Evolutionary conservation across 1,284 basidiomycete species (phyloP).

Genomic region (Cutaneotrichosporon cutaneum): DNA sequence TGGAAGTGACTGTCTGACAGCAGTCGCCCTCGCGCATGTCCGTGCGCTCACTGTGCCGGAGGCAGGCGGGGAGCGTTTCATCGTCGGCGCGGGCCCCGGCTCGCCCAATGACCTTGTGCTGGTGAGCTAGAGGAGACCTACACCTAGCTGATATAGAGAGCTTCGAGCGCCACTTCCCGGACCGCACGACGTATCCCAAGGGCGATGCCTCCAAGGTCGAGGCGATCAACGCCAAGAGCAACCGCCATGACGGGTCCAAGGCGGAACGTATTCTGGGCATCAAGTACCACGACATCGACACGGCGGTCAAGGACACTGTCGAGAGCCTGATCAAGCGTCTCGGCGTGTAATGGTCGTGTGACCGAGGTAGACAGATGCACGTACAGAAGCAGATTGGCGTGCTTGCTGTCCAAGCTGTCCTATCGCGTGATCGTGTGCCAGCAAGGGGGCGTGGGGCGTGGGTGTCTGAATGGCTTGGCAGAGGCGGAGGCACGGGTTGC

Average conservation of each 20-base stretch:
- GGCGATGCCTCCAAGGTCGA: slow-evolving; percentile 35
- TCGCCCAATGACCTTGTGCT: slow-evolving; percentile 41
- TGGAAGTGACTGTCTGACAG: neutral
- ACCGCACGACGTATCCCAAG: slow-evolving; percentile 37
- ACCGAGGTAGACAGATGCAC: neutral
- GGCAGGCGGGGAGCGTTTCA: slow-evolving; percentile 65
- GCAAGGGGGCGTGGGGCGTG: no score
- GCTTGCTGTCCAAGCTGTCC: neutral
- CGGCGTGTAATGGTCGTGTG: slow-evolving; percentile 10
- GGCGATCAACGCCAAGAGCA: slow-evolving; percentile 29
- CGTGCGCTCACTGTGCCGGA: slow-evolving; percentile 59
- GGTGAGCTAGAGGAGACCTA: slow-evolving; percentile 20
- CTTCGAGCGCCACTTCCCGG: slow-evolving; percentile 37
- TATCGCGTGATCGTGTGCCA: neutral
- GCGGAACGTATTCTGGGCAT: slow-evolving; percentile 41
- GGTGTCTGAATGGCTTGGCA: no score
- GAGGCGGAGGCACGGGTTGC: no score
- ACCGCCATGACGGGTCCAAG: slow-evolving; percentile 37
- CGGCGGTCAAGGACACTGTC: slow-evolving; percentile 39
- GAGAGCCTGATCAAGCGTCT: slow-evolving; percentile 40
- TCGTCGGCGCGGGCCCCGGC: slow-evolving; percentile 54
- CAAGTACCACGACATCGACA: slow-evolving; percentile 38
- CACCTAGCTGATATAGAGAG: slow-evolving; percentile 15
- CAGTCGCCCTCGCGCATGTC: slow-evolving; percentile 60
- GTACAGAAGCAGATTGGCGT: neutral